Evolutionary conservation across 2,329 filamentous ascomycete species (phyloP).

Genomic region (Metarhizium sp.): DNA sequence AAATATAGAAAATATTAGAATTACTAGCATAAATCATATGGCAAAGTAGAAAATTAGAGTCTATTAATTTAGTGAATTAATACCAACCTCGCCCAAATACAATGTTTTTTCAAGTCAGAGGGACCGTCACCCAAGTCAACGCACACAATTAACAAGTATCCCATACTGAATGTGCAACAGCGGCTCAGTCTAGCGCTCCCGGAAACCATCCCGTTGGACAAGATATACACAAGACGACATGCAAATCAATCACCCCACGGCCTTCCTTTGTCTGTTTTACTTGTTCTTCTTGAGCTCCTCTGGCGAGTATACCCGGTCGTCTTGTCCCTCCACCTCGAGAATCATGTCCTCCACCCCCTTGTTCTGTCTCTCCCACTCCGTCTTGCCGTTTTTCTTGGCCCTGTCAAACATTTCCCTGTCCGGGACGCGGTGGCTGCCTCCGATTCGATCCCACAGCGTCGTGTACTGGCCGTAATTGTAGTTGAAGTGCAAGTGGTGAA

Average conservation of each 20-base stretch:
- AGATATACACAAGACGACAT: neutral
- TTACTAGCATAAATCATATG: no score
- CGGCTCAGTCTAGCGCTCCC: no score
- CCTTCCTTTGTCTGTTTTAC: neutral
- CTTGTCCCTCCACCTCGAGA: constrained; percentile 55
- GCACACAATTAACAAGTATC: no score
- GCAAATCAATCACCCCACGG: neutral
- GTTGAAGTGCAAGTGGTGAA: constrained; percentile 4
- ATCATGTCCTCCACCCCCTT: constrained; percentile 69
- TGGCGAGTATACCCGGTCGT: constrained; percentile 38
- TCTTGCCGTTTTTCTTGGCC: constrained; percentile 74
- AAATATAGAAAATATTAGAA: no score
- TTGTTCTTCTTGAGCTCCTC: constrained; percentile 8
- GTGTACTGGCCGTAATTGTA: constrained; percentile 33
- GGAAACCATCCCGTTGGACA: no score
- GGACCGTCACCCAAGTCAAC: no score
- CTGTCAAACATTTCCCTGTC: constrained; percentile 77
- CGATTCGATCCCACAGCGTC: constrained; percentile 81
- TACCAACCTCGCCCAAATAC: no score
- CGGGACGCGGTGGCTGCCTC: constrained; percentile 77
- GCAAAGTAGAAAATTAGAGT: no score
- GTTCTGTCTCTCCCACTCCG: constrained; percentile 69
- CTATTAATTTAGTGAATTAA: no score
- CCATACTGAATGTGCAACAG: no score
- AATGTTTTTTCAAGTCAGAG: no score